phyloP scores from a whole-genome alignment of 2,329 filamentous ascomycete species.

The Epichloe baconii region DNA sequence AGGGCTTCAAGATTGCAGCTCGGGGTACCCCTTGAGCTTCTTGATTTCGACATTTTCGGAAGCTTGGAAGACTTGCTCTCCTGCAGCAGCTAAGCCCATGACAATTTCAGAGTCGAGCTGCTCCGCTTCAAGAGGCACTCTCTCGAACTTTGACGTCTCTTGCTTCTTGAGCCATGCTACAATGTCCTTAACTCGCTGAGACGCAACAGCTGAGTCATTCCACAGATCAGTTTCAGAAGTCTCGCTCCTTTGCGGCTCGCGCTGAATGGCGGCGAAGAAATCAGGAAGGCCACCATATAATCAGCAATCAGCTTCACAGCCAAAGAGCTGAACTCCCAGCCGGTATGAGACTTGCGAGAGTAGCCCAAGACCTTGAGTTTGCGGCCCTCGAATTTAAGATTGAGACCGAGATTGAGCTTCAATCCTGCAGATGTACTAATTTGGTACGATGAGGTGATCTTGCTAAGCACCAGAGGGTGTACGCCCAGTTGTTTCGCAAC shows the following conservation, averaged over 20 bases:
- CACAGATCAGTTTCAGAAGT: conserved; percentile 81
- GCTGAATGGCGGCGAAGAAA: conserved; percentile 80
- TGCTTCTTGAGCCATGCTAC: conserved; percentile 84
- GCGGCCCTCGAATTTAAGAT: conserved; percentile 91
- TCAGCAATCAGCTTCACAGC: conserved; percentile 68
- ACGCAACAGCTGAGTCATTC: conserved; percentile 55
- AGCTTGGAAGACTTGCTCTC: conserved; percentile 47
- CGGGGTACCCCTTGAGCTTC: conserved; percentile 74
- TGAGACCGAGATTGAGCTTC: conserved; percentile 81
- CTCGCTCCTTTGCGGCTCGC: conserved; percentile 74
- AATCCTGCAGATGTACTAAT: conserved; percentile 66
- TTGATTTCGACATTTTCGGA: conserved; percentile 45
- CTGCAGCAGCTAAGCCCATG: conserved; percentile 61
- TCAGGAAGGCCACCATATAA: conserved; percentile 91
- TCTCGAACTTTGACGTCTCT: conserved; percentile 84
- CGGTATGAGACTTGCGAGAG: conserved; percentile 69
- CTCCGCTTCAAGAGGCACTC: conserved; percentile 90
- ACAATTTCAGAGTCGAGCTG: conserved; percentile 90
- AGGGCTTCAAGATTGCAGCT: conserved; percentile 79
- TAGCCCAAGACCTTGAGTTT: conserved; percentile 95
- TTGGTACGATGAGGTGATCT: conserved; percentile 88
- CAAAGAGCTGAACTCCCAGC: conserved; percentile 90
- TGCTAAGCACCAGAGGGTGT: conserved; percentile 80
- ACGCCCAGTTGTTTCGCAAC: conserved; percentile 72
- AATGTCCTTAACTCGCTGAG: conserved; percentile 81